Evolutionary conservation across 345 rosid species (phyloP).

Genomic region (Hibiscus mutabilis): DNA sequence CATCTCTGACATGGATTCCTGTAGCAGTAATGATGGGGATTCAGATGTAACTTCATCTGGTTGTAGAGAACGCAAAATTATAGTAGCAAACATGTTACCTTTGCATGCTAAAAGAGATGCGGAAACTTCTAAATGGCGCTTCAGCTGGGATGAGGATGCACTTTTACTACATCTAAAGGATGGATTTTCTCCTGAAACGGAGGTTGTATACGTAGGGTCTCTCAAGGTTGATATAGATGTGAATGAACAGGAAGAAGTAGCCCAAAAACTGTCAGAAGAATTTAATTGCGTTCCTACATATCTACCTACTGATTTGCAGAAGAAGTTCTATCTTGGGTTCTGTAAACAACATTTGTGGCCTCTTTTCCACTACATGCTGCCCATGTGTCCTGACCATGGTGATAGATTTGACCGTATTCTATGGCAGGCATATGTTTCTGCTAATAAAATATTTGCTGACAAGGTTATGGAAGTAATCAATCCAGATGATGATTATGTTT

Average conservation of each 20-base stretch:
- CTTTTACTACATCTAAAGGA: constrained; percentile 37
- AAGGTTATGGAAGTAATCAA: constrained; percentile 63
- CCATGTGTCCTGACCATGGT: constrained; percentile 61
- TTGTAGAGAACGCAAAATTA: constrained; percentile 33
- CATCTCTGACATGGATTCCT: constrained; percentile 38
- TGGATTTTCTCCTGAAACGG: constrained; percentile 43
- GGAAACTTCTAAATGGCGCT: constrained; percentile 38
- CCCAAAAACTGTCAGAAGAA: constrained; percentile 43
- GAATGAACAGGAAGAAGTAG: constrained; percentile 54
- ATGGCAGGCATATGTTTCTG: constrained; percentile 66
- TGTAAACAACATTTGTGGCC: constrained; percentile 72
- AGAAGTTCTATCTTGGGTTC: constrained; percentile 56
- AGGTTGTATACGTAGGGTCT: constrained; percentile 53
- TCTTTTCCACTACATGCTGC: constrained; percentile 64
- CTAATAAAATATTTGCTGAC: constrained; percentile 59
- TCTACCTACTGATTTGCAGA: constrained; percentile 49
- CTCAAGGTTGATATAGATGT: constrained; percentile 51
- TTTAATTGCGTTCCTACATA: constrained; percentile 60
- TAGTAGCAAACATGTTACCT: constrained; percentile 44
- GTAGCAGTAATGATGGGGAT: constrained; percentile 38
- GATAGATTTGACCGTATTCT: constrained; percentile 53
- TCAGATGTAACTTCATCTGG: constrained; percentile 39
- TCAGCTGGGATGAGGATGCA: constrained; percentile 45
- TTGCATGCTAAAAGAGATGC: constrained; percentile 32
- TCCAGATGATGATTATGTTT: constrained; percentile 54